phyloP scores from a whole-genome alignment of 805 yeast genomes.

The Nakazawaea pomicola region DNA sequence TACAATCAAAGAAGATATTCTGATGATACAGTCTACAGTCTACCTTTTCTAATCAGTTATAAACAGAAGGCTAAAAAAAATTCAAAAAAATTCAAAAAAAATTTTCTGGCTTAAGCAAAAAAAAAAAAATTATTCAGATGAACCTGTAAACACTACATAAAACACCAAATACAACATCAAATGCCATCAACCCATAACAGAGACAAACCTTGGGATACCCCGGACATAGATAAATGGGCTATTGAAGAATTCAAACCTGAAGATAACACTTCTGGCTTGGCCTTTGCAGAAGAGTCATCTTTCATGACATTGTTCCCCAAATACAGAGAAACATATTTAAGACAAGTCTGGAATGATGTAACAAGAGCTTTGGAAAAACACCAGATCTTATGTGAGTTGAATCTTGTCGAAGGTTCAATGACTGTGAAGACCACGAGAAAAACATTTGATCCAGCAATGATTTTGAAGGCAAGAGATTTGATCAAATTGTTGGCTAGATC shows the following conservation, averaged over 20 bases:
- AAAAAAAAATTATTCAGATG: background rate
- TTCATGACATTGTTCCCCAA: slow-evolving; percentile 95
- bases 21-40: too few relatives aligned
- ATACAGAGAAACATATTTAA: slow-evolving; percentile 86
- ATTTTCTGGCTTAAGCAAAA: slow-evolving; percentile 4
- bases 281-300: slow-evolving; percentile 93
- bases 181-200: slow-evolving; percentile 93
- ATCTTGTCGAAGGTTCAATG: slow-evolving; percentile 96
- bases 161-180: slow-evolving; percentile 11
- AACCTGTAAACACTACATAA: background rate
- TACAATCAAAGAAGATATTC: too few relatives aligned
- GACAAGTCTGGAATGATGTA: slow-evolving; percentile 91
- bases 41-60: too few relatives aligned
- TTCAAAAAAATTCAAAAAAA: slow-evolving; percentile 1
- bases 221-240: slow-evolving; percentile 90
- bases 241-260: slow-evolving; percentile 85
- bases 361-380: slow-evolving; percentile 71
- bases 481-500: slow-evolving; percentile 91
- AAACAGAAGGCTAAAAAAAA: background rate
- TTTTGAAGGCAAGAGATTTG: slow-evolving; percentile 90
- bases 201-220: slow-evolving; percentile 98
- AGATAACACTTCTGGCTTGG: slow-evolving; percentile 79
- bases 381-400: slow-evolving; percentile 77
- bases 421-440: slow-evolving; percentile 93
- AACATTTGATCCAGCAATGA: slow-evolving; percentile 91